phyloP scores from a whole-genome alignment of 805 yeast genomes.

The Diddensiella caesifluorescens region DNA sequence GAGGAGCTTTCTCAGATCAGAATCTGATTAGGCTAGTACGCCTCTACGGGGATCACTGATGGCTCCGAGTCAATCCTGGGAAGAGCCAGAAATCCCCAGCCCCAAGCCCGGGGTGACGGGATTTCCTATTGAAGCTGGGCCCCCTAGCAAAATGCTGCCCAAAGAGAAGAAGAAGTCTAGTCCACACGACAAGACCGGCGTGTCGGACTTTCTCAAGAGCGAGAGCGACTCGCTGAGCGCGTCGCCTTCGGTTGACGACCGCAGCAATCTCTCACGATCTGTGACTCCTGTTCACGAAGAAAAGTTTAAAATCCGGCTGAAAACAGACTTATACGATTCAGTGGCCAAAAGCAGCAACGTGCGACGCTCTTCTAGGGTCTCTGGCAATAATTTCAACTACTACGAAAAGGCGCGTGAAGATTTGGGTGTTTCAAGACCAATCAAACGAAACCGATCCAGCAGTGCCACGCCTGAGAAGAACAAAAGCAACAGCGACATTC shows the following conservation, averaged over 20 bases:
- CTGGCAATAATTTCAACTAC: conserved; percentile 13
- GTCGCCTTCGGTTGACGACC: conserved; percentile 3
- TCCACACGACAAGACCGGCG: neutral
- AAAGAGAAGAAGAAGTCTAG: conserved; percentile 10
- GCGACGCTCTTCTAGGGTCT: conserved; percentile 13
- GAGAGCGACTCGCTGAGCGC: conserved; percentile 1
- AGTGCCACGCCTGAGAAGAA: conserved; percentile 3
- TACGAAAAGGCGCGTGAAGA: conserved; percentile 18
- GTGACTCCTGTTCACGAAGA: conserved; percentile 14
- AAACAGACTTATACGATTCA: conserved; percentile 20
- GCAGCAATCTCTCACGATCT: conserved; percentile 6
- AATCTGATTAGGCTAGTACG: no score
- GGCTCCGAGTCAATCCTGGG: conserved; percentile 11
- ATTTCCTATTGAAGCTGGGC: conserved; percentile 62
- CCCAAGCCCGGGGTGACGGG: conserved; percentile 66
- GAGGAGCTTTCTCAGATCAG: no score
- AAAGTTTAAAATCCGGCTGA: conserved; percentile 23
- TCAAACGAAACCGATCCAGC: neutral
- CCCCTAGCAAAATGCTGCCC: conserved; percentile 45
- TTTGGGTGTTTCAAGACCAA: conserved; percentile 21
- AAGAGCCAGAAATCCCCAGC: conserved; percentile 37
- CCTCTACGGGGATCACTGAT: no score
- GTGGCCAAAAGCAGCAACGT: conserved; percentile 17
- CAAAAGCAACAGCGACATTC: conserved; percentile 19
- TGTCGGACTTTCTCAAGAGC: conserved; percentile 1